These are phyloP conservation scores for Bryum argenteum DNA, from an alignment of 225 moss, liverwort and hornwort species.

Conservation along the genomic window DNA sequence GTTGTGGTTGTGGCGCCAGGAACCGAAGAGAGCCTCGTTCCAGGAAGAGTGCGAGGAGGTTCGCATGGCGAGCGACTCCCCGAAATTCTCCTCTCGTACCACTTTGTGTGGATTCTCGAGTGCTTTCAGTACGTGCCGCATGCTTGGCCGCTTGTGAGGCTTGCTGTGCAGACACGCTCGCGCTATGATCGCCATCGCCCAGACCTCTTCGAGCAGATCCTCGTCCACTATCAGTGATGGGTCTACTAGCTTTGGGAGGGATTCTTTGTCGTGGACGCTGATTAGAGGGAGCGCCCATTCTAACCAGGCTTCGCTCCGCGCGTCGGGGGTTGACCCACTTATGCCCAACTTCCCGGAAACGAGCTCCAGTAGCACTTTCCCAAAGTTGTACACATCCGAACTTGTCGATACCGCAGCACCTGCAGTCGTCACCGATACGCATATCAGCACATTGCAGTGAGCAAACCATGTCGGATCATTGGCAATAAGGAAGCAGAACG, in stretches of 20 bases:
- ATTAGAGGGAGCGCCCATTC: conserved; percentile 96
- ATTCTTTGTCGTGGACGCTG: conserved; percentile 92
- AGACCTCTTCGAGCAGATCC: conserved; percentile 90
- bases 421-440: conserved; percentile 22
- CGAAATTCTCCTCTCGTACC: conserved; percentile 84
- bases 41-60: conserved; percentile 96
- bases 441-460: conserved; percentile 5
- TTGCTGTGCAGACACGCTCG: conserved; percentile 85
- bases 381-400: conserved; percentile 86
- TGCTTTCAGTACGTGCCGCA: conserved; percentile 87
- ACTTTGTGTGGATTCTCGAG: conserved; percentile 97
- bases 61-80: conserved; percentile 73
- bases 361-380: conserved; percentile 86
- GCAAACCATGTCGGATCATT: not conserved
- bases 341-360: conserved; percentile 93
- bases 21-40: conserved; percentile 96
- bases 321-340: conserved; percentile 66
- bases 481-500: no score
- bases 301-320: conserved; percentile 83
- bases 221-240: conserved; percentile 95
- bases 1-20: conserved; percentile 74
- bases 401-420: conserved; percentile 76
- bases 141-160: conserved; percentile 85
- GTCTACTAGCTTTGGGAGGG: conserved; percentile 81
- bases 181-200: conserved; percentile 98